Evolutionary conservation across 495 filamentous ascomycete species (phyloP).

Genomic region (Neurospora sp.): DNA sequence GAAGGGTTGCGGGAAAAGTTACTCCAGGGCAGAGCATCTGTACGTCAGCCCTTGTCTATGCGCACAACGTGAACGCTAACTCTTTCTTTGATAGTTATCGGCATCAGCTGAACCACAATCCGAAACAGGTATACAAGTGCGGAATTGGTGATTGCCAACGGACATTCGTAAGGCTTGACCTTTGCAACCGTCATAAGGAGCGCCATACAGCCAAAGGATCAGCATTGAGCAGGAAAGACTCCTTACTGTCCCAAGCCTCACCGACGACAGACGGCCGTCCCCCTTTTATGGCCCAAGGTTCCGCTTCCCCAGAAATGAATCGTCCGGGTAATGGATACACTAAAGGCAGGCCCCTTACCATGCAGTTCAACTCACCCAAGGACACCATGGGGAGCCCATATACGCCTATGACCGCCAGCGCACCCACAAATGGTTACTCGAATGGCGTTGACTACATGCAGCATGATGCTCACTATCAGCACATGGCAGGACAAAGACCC

Average conservation of each 20-base stretch:
- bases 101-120: conserved; percentile 92
- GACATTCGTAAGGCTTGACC: conserved; percentile 87
- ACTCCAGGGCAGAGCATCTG: conserved; percentile 92
- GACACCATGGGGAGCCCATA: conserved; percentile 38
- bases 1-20: conserved; percentile 87
- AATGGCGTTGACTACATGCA: conserved; percentile 36
- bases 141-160: conserved; percentile 87
- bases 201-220: conserved; percentile 94
- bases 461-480: conserved; percentile 30
- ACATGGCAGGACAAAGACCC: conserved; percentile 25
- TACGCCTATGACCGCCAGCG: conserved; percentile 34
- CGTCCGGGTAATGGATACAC: conserved; percentile 31
- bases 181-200: conserved; percentile 88
- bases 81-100: conserved; percentile 44
- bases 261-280: conserved; percentile 36
- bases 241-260: conserved; percentile 50
- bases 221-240: conserved; percentile 85
- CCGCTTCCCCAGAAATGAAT: conserved; percentile 43
- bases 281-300: conserved; percentile 31
- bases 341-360: conserved; percentile 35
- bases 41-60: conserved; percentile 28
- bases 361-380: conserved; percentile 44
- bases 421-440: conserved; percentile 35
- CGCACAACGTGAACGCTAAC: conserved; percentile 11
- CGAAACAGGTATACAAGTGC: conserved; percentile 93